Base-by-base conservation (phyloP, 306 rosid genomes). In the Casuarina equisetifolia region DNA sequence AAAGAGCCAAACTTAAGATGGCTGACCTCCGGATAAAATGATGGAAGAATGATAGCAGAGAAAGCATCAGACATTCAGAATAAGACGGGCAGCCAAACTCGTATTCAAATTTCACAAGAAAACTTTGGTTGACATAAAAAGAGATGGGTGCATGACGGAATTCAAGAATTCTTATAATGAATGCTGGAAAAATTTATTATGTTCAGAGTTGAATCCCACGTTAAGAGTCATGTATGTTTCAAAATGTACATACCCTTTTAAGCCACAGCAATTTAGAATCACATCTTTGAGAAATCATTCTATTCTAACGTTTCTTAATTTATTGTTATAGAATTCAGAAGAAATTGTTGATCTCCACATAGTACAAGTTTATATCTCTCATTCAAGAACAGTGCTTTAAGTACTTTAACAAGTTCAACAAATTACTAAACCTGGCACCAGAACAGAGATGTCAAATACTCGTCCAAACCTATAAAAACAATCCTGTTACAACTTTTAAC, bases 171-270 rank as follows among this genome's bases (percentile, higher is more conserved):
- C 70, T 64, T 39, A 64, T 20, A 39, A 64, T 15, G 9, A 16
- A 64, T 25, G 4, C 25, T 36, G 39, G 20, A 20, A 39, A 25
- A 64, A 39, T 39, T 64, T 8, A 39, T 40, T 3, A 1, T 39
- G 70, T 15, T 64, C 48, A 64, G 46, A 64, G 5, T 16, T 6
- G 48, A 64, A 64, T 42, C 70, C 70, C 49, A 64, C 70, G 16
- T 17, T 64, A n/a, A 40, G 42, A 4, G 40, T 67, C 51, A 42
- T 67, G 51, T 16, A 67, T 67, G 48, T 16, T 25, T 58, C 64
- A 58, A 58, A 58, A 4, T 58, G 35, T 32, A 25, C 51, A 48
- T 3, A 48, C 51, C 13, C 51, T 48, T 48, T 48, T 48, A 48
- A 48, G 51, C 3, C 0, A 48, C 2, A 48, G 51, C 3, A 48